Evolutionary conservation across 805 yeast species (phyloP).

Genomic region (Saturnispora mendoncae): DNA sequence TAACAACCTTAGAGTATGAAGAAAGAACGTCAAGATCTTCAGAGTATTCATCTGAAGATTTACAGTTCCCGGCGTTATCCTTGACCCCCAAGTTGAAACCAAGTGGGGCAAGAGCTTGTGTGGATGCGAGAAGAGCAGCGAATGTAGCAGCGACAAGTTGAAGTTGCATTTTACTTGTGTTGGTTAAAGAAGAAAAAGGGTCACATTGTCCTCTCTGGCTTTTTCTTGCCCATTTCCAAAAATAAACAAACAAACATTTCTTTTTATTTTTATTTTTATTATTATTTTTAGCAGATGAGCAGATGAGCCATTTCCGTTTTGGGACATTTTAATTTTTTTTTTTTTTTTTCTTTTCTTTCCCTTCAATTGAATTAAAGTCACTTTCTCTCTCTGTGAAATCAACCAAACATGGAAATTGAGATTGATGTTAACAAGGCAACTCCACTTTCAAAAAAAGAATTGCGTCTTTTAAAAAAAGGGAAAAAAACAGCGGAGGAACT

Average conservation of each 20-base stretch:
- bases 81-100: constrained; percentile 86
- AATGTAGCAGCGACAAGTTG: constrained; percentile 17
- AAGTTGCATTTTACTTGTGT: constrained; percentile 14
- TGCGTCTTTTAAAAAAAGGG: constrained; percentile 74
- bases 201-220: background rate
- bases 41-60: constrained; percentile 59
- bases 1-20: constrained; percentile 54
- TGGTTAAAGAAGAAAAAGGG: background rate
- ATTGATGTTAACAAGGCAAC: constrained; percentile 61
- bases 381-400: background rate
- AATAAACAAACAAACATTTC: background rate
- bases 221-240: background rate
- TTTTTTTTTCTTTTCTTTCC: background rate
- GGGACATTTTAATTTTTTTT: background rate
- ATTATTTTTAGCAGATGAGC: constrained; percentile 3
- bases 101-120: constrained; percentile 29
- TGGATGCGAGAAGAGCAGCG: constrained; percentile 19
- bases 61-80: constrained; percentile 68
- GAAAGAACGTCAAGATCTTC: constrained; percentile 55
- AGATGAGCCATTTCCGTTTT: too few relatives aligned
- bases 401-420: constrained; percentile 43
- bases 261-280: too few relatives aligned
- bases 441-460: constrained; percentile 88
- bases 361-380: too few relatives aligned
- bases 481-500: constrained; percentile 53